Evolutionary conservation across 805 yeast genomes (phyloP).

Genomic region (Yamadazyma takamatsuzukensis): DNA sequence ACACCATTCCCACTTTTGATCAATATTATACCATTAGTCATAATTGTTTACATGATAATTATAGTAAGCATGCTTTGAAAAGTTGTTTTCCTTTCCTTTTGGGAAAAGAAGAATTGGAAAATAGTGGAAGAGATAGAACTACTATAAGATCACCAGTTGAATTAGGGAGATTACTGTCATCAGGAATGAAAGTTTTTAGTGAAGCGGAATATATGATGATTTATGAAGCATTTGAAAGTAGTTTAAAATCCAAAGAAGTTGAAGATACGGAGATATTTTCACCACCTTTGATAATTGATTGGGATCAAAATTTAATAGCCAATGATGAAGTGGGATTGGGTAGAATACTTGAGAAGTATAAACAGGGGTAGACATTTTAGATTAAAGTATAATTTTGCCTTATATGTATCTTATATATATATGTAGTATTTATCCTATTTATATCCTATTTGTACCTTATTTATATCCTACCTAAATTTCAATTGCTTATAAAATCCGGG

Average conservation of each 20-base stretch:
- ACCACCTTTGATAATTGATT: slow-evolving; percentile 43
- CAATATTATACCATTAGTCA: slow-evolving; percentile 29
- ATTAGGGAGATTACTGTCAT: slow-evolving; percentile 17
- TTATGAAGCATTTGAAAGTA: slow-evolving; percentile 31
- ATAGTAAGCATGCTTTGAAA: slow-evolving; percentile 22
- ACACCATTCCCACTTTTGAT: slow-evolving; percentile 41
- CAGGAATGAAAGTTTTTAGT: slow-evolving; percentile 29
- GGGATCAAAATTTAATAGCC: slow-evolving; percentile 43
- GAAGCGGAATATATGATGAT: slow-evolving; percentile 37
- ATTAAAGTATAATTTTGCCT: too few species aligned
- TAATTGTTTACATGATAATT: slow-evolving; percentile 23
- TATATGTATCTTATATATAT: too few species aligned
- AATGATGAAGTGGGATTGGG: slow-evolving; percentile 30
- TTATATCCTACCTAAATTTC: too few species aligned
- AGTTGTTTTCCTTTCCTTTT: slow-evolving; percentile 36
- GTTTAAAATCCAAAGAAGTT: slow-evolving; percentile 18
- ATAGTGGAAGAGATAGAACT: slow-evolving; percentile 13
- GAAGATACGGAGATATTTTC: slow-evolving; percentile 28
- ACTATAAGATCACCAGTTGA: slow-evolving; percentile 14
- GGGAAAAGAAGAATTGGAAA: slow-evolving; percentile 17
- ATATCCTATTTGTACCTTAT: too few species aligned
- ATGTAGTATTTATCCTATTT: too few species aligned
- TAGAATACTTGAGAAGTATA: slow-evolving; percentile 28
- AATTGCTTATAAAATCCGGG: too few species aligned
- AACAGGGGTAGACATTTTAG: too few species aligned